Conservation (phyloP, 805 yeast genomes). For the Lipomyces lipofer region DNA sequence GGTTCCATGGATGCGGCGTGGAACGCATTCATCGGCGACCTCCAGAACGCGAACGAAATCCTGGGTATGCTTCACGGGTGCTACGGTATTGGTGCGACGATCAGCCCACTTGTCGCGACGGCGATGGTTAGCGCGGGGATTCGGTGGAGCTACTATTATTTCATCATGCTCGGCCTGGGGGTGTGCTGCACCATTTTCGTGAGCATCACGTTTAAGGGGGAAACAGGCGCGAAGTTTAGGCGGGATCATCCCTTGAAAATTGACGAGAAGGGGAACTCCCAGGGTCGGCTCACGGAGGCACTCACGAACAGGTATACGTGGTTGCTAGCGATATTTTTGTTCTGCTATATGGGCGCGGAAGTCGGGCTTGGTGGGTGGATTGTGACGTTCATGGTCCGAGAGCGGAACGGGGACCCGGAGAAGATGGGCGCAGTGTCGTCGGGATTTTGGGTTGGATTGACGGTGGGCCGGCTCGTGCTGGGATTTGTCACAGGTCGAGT, state of each 20-base stretch:
- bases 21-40: constrained; percentile 52
- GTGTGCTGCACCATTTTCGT: constrained; percentile 40
- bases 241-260: constrained; percentile 7
- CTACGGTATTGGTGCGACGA: constrained; percentile 74
- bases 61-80: constrained; percentile 66
- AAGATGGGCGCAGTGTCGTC: constrained; percentile 64
- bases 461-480: constrained; percentile 59
- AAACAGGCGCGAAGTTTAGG: constrained; percentile 25
- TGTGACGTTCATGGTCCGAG: constrained; percentile 59
- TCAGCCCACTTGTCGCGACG: constrained; percentile 68
- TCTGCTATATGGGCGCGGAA: constrained; percentile 69
- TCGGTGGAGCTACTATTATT: constrained; percentile 57
- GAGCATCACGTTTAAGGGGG: constrained; percentile 48
- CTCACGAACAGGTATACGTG: constrained; percentile 45
- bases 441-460: constrained; percentile 71
- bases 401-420: constrained; percentile 50
- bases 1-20: constrained; percentile 53
- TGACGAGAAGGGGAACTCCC: constrained; percentile 6
- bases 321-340: constrained; percentile 54
- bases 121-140: constrained; percentile 52
- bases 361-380: constrained; percentile 72
- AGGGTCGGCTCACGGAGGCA: constrained; percentile 21
- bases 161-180: constrained; percentile 48
- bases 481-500: constrained; percentile 41
- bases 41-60: constrained; percentile 56